Evolutionary conservation across 2,329 filamentous ascomycete genomes (phyloP).

Genomic region (Alternaria sp.): DNA sequence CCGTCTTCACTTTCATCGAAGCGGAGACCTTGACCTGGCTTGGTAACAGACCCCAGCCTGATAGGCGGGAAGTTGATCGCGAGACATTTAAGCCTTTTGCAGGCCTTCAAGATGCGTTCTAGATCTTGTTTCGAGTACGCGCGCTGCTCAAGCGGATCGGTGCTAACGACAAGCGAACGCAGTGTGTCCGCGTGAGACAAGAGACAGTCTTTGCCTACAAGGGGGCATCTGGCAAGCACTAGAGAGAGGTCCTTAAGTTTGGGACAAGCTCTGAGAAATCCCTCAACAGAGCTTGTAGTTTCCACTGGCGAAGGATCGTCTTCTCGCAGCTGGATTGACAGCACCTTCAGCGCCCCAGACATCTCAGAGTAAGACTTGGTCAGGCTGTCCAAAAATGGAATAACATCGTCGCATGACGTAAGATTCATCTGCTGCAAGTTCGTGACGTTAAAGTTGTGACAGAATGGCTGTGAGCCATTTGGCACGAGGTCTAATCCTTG

Average conservation of each 20-base stretch:
- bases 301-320: neutral
- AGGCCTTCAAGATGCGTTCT: neutral
- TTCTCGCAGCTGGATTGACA: accelerated
- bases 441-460: neutral
- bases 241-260: neutral
- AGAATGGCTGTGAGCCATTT: neutral
- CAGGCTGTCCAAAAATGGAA: neutral
- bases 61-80: neutral
- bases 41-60: neutral
- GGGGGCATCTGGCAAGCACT: accelerated
- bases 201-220: neutral
- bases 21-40: neutral
- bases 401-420: neutral
- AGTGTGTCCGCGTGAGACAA: neutral
- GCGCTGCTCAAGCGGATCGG: neutral
- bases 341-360: neutral
- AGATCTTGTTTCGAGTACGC: neutral
- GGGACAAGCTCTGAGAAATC: neutral
- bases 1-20: neutral
- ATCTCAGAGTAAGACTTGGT: neutral
- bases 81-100: neutral
- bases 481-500: neutral
- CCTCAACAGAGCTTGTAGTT: neutral
- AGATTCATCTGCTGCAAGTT: neutral
- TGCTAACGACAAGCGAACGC: neutral